Evolutionary conservation across 108 stramenopile species (phyloP), one percentile per base, ranked within the genome.

Genomic region (Pseudonitzschia delicatissima): DNA sequence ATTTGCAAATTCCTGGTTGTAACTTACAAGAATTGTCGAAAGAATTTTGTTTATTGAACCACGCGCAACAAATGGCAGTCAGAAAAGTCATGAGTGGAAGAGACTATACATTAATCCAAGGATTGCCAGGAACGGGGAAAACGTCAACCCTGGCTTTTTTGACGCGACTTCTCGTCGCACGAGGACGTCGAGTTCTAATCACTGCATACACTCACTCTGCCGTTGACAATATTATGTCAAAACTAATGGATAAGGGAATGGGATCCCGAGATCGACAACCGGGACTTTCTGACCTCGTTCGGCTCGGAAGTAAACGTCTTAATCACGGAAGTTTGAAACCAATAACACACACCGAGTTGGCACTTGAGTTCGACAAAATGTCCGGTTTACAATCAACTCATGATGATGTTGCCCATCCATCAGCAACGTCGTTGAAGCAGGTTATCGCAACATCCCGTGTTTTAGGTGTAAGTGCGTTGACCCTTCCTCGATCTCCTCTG

Each of bases 121-220:
- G 87, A 52, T 55, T 90, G 18, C 88, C 88, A 4, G 87, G 96
- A 28, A 95, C 93, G 11, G 96, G 96, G 17, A 97, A 97, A 73
- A 87, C 94, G 0, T 81, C 82, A 31, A 92, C 85, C 13, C 80
- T 97, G 23, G 74, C 84, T 36, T 98, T 97, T 57, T 61, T 98
- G 28, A 86, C 88, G 25, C 74, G 92, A 4, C 76, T 94, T 44
- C 78, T 99, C 31, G 91, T 88, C 18, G 91, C 92, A 11, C 77
- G 72, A n/a, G 94, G 95, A 5, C 81, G 90, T 37, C 72, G 94
- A 27, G 96, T 99, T 29, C 73, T 98, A n/a, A 68, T 99, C 31
- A 93, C 97, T 9, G 82, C 88, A 47, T 98, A 98, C 71, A 98
- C 99, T 5, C 96, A 99, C 70, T 65, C 88, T 9, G 99, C 98